Evolutionary conservation across 345 rosid species (phyloP).

Genomic region (Capsella bursapastoris): DNA sequence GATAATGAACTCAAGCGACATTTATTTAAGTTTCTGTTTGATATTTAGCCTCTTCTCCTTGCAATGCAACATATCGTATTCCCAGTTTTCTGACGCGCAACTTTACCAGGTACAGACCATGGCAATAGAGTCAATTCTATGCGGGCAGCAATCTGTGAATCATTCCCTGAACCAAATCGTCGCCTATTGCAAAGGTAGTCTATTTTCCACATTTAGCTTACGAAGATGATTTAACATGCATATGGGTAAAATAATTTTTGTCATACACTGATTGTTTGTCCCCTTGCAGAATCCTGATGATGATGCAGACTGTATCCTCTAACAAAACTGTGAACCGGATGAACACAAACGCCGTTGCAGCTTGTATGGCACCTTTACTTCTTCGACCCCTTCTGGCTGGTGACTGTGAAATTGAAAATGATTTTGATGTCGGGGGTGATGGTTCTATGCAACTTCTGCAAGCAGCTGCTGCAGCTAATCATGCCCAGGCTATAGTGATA

Average conservation of each 20-base stretch:
- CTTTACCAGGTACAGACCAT: constrained; percentile 70
- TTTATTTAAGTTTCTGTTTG: background rate
- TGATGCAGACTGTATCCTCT: constrained; percentile 93
- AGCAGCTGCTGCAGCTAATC: constrained; percentile 99
- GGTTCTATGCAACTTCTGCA: constrained; percentile 90
- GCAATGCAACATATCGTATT: constrained; percentile 2
- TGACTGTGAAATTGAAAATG: constrained; percentile 91
- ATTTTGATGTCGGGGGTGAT: constrained; percentile 94
- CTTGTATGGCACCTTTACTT: constrained; percentile 99
- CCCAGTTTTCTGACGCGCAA: constrained; percentile 20
- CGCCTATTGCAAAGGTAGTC: constrained; percentile 86
- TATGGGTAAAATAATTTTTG: constrained; percentile 2
- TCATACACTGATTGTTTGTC: constrained; percentile 26
- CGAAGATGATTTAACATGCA: background rate
- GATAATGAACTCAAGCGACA: background rate
- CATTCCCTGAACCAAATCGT: constrained; percentile 99
- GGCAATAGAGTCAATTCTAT: constrained; percentile 72
- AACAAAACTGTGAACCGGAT: constrained; percentile 77
- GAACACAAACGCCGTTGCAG: constrained; percentile 98
- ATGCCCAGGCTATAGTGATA: constrained; percentile 97
- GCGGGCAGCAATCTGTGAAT: constrained; percentile 86
- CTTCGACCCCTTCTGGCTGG: constrained; percentile 97
- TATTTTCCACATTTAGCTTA: constrained; percentile 16
- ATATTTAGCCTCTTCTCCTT: constrained; percentile 10
- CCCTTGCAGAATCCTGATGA: constrained; percentile 72